Conservation (phyloP, 352 stramenopile genomes). For the Phytophthora quininea region DNA sequence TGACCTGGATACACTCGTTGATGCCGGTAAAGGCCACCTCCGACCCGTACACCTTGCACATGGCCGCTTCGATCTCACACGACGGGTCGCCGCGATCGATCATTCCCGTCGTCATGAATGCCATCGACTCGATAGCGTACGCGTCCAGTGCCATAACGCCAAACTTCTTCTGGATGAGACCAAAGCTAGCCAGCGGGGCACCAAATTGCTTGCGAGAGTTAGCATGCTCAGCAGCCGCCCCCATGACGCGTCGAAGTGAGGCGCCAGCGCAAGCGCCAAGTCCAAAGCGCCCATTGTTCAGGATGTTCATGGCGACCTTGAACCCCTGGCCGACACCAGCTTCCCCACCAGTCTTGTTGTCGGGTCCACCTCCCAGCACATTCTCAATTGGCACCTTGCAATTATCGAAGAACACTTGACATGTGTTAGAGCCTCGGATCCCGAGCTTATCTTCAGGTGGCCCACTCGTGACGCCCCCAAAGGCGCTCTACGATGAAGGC, state of each 20-base stretch:
- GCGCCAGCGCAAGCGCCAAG: slow-evolving; percentile 77
- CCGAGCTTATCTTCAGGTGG: slow-evolving; percentile 97
- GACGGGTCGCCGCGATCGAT: slow-evolving; percentile 87
- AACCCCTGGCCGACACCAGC: slow-evolving; percentile 90
- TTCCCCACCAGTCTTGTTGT: slow-evolving; percentile 72
- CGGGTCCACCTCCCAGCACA: slow-evolving; percentile 81
- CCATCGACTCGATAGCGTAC: slow-evolving; percentile 90
- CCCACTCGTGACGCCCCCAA: slow-evolving; percentile 91
- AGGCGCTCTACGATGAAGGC: slow-evolving; percentile 97
- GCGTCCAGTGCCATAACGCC: slow-evolving; percentile 77
- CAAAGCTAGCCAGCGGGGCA: slow-evolving; percentile 72
- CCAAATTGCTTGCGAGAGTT: slow-evolving; percentile 87
- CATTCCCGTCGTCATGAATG: slow-evolving; percentile 91
- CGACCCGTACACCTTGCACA: slow-evolving; percentile 91
- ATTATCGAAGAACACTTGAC: slow-evolving; percentile 96
- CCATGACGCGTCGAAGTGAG: slow-evolving; percentile 74
- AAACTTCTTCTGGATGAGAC: slow-evolving; percentile 91
- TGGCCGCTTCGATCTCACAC: slow-evolving; percentile 88
- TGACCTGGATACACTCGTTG: slow-evolving; percentile 90
- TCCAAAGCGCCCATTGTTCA: slow-evolving; percentile 94
- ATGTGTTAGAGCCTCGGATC: slow-evolving; percentile 96
- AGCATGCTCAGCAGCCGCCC: slow-evolving; percentile 70
- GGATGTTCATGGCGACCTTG: slow-evolving; percentile 93
- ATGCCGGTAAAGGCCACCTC: slow-evolving; percentile 84
- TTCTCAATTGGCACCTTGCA: slow-evolving; percentile 94